Evolutionary conservation across 140 eudicot genomes (phyloP).

Genomic region (Stevia rebaudiana): DNA sequence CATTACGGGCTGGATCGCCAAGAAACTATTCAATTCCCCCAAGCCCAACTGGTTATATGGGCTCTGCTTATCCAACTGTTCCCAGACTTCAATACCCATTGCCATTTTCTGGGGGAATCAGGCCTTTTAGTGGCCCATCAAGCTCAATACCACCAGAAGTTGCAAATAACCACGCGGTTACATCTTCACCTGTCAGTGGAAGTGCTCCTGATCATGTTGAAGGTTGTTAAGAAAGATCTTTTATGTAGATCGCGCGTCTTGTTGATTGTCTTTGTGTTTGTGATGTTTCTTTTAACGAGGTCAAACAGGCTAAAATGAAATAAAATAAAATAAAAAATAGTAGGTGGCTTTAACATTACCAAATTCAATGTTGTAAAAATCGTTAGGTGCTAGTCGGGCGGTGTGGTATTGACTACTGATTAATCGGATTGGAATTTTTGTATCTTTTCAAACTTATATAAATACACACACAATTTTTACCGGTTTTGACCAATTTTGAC

Average conservation of each 20-base stretch:
- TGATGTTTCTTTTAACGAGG: conserved; percentile 3
- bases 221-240: conserved; percentile 46
- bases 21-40: conserved; percentile 56
- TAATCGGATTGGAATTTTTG: too few relatives aligned
- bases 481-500: too few relatives aligned
- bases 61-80: conserved; percentile 58
- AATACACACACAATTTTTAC: too few relatives aligned
- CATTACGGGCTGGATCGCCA: conserved; percentile 56
- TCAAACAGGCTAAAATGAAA: neutral
- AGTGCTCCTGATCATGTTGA: conserved; percentile 69
- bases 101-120: conserved; percentile 66
- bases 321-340: neutral
- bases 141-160: conserved; percentile 55
- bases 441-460: too few relatives aligned
- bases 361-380: too few relatives aligned
- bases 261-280: neutral
- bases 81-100: conserved; percentile 72
- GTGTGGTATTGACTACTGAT: too few relatives aligned
- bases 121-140: conserved; percentile 65
- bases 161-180: conserved; percentile 51
- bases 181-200: conserved; percentile 61
- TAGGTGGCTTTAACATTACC: neutral
- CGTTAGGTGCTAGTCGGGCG: too few relatives aligned
- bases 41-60: conserved; percentile 49
- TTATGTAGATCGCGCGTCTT: neutral